These are phyloP conservation scores for Mycena vulgaris DNA, from an alignment of 768 basidiomycete species.

Conservation along the genomic window DNA sequence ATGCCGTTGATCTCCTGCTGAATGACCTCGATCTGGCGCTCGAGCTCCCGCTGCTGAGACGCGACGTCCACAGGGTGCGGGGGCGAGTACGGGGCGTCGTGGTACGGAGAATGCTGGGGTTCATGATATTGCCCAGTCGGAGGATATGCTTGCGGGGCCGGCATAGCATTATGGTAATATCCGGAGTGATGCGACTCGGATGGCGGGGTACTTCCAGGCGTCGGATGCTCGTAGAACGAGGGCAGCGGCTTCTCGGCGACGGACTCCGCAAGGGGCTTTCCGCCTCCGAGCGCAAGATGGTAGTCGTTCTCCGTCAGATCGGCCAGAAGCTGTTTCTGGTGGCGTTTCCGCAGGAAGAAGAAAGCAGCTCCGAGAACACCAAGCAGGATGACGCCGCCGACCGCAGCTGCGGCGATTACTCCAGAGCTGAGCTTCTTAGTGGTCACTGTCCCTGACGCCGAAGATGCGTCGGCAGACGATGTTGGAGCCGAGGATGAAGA, in stretches of 20 bases:
- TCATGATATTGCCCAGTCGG: neutral
- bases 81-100: neutral
- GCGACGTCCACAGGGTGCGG: neutral
- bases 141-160: neutral
- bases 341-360: neutral
- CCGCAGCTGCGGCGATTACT: conserved; percentile 5
- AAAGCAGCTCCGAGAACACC: conserved; percentile 7
- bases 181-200: neutral
- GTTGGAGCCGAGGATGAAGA: neutral
- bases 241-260: conserved; percentile 19
- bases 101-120: neutral
- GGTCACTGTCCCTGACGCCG: neutral
- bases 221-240: conserved; percentile 11
- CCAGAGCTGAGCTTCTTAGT: conserved; percentile 13
- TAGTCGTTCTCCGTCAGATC: conserved; percentile 9
- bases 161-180: neutral
- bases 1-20: conserved; percentile 13
- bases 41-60: conserved; percentile 12
- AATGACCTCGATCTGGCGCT: conserved; percentile 12
- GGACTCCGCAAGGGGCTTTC: neutral
- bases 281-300: conserved; percentile 9
- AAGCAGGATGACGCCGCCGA: conserved; percentile 15
- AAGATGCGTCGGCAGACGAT: neutral
- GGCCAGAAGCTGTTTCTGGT: conserved; percentile 2
- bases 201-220: neutral